phyloP scores from a whole-genome alignment of 805 yeast genomes.

The Yarrowia osloensis region DNA sequence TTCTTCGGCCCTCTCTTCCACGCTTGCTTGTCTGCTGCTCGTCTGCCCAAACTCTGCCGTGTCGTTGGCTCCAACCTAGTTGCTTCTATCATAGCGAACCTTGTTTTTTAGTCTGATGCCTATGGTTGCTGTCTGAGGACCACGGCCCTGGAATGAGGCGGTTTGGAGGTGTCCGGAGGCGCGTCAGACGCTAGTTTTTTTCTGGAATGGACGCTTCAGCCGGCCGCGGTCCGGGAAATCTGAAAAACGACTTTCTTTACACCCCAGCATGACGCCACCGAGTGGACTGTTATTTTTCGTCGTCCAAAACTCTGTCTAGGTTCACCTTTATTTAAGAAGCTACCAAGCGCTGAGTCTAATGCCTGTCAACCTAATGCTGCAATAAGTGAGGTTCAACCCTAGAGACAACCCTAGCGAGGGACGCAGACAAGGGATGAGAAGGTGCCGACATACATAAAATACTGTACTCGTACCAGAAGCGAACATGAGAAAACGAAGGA shows the following conservation, averaged over 20 bases:
- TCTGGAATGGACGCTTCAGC: no score
- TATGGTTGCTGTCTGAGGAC: not conserved
- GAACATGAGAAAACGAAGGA: no score
- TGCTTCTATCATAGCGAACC: not conserved
- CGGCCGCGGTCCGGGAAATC: no score
- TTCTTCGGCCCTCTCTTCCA: not conserved
- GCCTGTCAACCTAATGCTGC: not conserved
- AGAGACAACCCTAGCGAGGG: no score
- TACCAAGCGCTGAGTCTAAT: not conserved
- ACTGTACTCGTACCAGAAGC: no score
- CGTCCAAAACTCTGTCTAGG: not conserved
- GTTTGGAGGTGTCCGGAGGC: no score
- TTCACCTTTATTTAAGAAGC: not conserved
- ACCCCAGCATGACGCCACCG: no score
- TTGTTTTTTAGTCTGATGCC: not conserved
- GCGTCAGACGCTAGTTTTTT: no score
- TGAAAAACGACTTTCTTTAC: no score
- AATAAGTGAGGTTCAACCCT: not conserved
- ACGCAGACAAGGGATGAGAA: no score
- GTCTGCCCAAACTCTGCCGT: not conserved
- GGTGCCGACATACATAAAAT: no score
- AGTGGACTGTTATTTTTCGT: not conserved
- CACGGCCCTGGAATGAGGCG: not conserved
- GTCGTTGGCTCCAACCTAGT: not conserved
- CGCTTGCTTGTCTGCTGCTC: slow-evolving; percentile 8